Evolutionary conservation across 139 green algal genomes (phyloP).

Genomic region (Mychonastes homosphaera): DNA sequence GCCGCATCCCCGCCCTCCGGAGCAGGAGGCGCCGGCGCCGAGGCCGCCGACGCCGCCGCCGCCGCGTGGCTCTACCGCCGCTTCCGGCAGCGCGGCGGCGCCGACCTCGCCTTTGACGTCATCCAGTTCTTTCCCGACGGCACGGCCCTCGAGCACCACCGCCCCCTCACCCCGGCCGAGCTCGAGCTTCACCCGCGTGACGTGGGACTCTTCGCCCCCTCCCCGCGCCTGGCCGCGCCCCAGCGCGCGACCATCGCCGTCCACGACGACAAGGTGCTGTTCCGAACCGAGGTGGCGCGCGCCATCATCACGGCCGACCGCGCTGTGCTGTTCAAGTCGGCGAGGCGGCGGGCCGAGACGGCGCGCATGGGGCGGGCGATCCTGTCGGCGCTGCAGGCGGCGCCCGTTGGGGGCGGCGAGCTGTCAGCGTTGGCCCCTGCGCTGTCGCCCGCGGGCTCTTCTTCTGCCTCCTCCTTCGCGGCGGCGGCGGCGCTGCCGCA

Average conservation of each 20-base stretch:
- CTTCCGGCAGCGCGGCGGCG: too few species aligned
- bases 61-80: too few species aligned
- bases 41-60: too few species aligned
- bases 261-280: conserved; percentile 34
- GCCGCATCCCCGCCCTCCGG: too few species aligned
- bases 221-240: conserved; percentile 18
- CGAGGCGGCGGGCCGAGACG: conserved; percentile 2
- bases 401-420: not conserved
- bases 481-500: not conserved
- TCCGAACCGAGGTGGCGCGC: conserved; percentile 36
- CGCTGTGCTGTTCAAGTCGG: conserved; percentile 31
- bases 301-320: conserved; percentile 36
- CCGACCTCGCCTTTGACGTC: too few species aligned
- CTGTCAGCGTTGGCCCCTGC: conserved; percentile 4
- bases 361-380: conserved; percentile 12
- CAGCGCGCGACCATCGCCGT: conserved; percentile 36
- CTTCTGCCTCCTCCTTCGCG: not conserved
- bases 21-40: too few species aligned
- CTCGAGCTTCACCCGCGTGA: conserved; percentile 33
- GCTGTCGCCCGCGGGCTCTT: conserved; percentile 1
- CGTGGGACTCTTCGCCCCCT: conserved; percentile 22
- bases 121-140: conserved; percentile 23
- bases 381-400: not conserved
- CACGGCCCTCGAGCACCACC: conserved; percentile 15
- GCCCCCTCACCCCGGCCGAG: conserved; percentile 9